A percentile compares a stretch with the other conserved stretches of the same genome.
Evolutionary conservation across 352 stramenopile species (phyloP).

Genomic region (Phytophthora ohioensis): DNA sequence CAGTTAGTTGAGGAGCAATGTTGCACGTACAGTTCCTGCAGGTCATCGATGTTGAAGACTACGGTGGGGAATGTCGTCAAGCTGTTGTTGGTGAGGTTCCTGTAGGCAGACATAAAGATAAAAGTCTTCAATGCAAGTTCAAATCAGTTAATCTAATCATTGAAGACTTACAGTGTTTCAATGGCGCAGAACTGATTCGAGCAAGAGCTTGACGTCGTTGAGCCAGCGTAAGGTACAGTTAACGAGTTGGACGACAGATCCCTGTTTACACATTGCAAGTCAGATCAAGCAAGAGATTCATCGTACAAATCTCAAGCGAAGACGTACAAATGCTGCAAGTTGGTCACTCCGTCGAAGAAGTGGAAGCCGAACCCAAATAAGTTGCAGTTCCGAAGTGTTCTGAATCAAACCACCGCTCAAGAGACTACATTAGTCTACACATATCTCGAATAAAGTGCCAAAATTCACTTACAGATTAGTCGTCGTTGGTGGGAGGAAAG

Average conservation of each 20-base stretch:
- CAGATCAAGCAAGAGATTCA: not conserved
- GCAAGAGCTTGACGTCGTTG: conserved; percentile 24
- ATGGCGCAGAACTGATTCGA: conserved; percentile 38
- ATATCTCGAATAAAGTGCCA: not conserved
- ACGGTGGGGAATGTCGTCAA: conserved; percentile 38
- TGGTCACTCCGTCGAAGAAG: conserved; percentile 44
- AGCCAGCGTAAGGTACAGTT: conserved; percentile 45
- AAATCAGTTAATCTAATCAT: not conserved
- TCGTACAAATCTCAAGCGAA: not conserved
- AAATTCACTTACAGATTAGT: conserved; percentile 35
- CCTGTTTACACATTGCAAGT: conserved; percentile 21
- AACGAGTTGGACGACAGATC: conserved; percentile 54
- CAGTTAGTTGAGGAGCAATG: too few relatives aligned
- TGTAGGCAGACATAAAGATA: conserved; percentile 2
- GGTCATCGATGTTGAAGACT: conserved; percentile 43
- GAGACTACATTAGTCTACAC: not conserved
- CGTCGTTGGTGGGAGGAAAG: conserved; percentile 40
- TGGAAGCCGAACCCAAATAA: conserved; percentile 44
- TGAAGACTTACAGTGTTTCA: conserved; percentile 37
- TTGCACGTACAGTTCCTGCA: conserved; percentile 38
- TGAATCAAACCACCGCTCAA: conserved; percentile 11
- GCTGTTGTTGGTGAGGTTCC: conserved; percentile 48
- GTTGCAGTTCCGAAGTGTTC: conserved; percentile 55
- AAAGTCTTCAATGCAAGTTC: not conserved
- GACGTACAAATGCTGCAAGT: conserved; percentile 46